A percentile compares a stretch with the other conserved stretches of the same genome.
phyloP scores from a whole-genome alignment of 2,329 filamentous ascomycete species.

The Juglanconis juglandina region DNA sequence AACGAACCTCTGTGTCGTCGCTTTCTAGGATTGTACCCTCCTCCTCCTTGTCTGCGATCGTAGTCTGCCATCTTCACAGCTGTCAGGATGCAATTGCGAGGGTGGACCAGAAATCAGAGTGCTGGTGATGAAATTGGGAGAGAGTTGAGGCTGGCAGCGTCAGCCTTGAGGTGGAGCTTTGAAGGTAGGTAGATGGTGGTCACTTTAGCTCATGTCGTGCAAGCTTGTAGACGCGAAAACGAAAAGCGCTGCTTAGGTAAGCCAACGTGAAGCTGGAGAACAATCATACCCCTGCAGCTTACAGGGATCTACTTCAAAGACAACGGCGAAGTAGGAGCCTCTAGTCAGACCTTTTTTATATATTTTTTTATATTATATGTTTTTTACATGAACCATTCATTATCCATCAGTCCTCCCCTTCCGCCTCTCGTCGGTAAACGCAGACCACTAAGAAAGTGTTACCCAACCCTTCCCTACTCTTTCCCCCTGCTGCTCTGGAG shows the following conservation, averaged over 20 bases:
- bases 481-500: neutral
- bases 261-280: neutral
- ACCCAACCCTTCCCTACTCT: neutral
- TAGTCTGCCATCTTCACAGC: constrained; percentile 50
- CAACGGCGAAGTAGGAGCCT: too few relatives aligned
- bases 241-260: neutral
- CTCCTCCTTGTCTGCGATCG: constrained; percentile 51
- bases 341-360: too few relatives aligned
- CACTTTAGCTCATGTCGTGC: neutral
- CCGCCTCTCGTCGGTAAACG: too few relatives aligned
- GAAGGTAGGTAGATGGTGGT: neutral
- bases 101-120: neutral
- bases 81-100: neutral
- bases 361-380: too few relatives aligned
- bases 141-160: constrained; percentile 1
- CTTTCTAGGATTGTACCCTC: constrained; percentile 66
- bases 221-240: neutral
- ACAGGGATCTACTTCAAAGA: too few relatives aligned
- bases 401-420: too few relatives aligned
- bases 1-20: constrained; percentile 71
- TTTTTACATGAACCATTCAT: too few relatives aligned
- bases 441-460: neutral
- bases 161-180: constrained; percentile 6
- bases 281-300: neutral
- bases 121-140: neutral